Evolutionary conservation across 2,329 filamentous ascomycete species (phyloP).

Genomic region (Corniculantispora saksenae): DNA sequence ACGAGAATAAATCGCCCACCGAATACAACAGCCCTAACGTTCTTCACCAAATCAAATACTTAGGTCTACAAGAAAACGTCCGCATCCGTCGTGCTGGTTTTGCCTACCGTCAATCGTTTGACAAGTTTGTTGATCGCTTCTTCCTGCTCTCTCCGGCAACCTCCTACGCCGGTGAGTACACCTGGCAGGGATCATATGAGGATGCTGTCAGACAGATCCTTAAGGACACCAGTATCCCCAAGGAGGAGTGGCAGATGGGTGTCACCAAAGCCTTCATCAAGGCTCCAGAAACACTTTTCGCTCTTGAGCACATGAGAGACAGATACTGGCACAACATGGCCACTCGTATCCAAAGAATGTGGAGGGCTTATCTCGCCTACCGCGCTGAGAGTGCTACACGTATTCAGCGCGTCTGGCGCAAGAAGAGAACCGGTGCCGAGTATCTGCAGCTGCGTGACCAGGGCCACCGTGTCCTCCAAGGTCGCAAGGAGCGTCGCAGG

Average conservation of each 20-base stretch:
- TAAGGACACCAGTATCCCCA: slow-evolving; percentile 92
- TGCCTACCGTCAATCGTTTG: slow-evolving; percentile 93
- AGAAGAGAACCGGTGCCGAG: slow-evolving; percentile 86
- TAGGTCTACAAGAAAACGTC: slow-evolving; percentile 98
- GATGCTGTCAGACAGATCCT: slow-evolving; percentile 89
- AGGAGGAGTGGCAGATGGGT: slow-evolving; percentile 96
- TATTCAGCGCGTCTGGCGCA: slow-evolving; percentile 94
- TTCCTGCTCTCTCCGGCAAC: slow-evolving; percentile 92
- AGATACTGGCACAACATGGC: slow-evolving; percentile 99
- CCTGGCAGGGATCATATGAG: slow-evolving; percentile 86
- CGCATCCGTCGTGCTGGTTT: slow-evolving; percentile 95
- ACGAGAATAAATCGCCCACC: slow-evolving; percentile 94
- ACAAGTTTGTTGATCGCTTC: slow-evolving; percentile 97
- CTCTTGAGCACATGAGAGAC: slow-evolving; percentile 95
- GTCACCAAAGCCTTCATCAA: slow-evolving; percentile 98
- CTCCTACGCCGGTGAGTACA: slow-evolving; percentile 96
- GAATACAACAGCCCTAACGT: slow-evolving; percentile 94
- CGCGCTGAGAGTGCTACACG: slow-evolving; percentile 88
- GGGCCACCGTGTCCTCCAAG: slow-evolving; percentile 78
- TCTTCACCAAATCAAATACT: slow-evolving; percentile 97
- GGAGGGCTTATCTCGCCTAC: slow-evolving; percentile 94
- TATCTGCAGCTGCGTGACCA: slow-evolving; percentile 86
- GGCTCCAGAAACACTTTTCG: slow-evolving; percentile 93
- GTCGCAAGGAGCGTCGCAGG: slow-evolving; percentile 85
- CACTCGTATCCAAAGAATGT: slow-evolving; percentile 93